Evolutionary conservation across 345 rosid genomes (phyloP), one percentile per base, ranked within the genome.

Genomic region (Populus alba): DNA sequence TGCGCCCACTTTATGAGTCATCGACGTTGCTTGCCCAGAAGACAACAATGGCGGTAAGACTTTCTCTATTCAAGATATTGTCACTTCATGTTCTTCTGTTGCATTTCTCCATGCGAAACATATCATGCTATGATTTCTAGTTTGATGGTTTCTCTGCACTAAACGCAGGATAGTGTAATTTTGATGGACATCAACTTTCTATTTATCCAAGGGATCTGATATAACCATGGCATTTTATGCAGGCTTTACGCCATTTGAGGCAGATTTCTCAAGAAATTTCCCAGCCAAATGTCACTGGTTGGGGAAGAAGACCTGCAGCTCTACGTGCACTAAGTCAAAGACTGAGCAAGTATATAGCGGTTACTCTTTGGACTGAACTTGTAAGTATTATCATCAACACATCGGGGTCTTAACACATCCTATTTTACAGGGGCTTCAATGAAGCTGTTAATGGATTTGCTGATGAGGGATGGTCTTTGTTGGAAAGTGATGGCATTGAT

Each of bases 271-370:
- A 89, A 81, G 99, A 97, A 84, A 86, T 87, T 83, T 86, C 95
- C 69, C 98, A 90, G 87, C 84, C 98, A 74, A 92, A 85, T 77
- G 91, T 87, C 76, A 88, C 89, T 70, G 92, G 93, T 71, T 97
- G 98, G 97, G 98, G 98, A 20, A 87, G 99, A 45, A 92, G 97
- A 68, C 99, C 99, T 22, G 96, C 97, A 77, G 99, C 98, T 12
- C 85, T 97, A 78, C 88, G 98, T 75, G 95, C 94, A 79, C 90
- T 97, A 77, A 90, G 97, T 87, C 98, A 92, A 87, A 89, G 98
- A 86, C 86, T 97, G 81, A 97, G 96, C 97, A 94, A 69, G 84
- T 86, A 83, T 62, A 37, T 69, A 35, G 27, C 65, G 25, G 37
- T 33, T 61, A 37, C 29, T 47, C 0, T 37, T 18, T 12, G 66